A percentile compares a stretch with the other conserved stretches of the same genome.
Evolutionary conservation across 768 basidiomycete species (phyloP).

Genomic region (Trametes punicea): DNA sequence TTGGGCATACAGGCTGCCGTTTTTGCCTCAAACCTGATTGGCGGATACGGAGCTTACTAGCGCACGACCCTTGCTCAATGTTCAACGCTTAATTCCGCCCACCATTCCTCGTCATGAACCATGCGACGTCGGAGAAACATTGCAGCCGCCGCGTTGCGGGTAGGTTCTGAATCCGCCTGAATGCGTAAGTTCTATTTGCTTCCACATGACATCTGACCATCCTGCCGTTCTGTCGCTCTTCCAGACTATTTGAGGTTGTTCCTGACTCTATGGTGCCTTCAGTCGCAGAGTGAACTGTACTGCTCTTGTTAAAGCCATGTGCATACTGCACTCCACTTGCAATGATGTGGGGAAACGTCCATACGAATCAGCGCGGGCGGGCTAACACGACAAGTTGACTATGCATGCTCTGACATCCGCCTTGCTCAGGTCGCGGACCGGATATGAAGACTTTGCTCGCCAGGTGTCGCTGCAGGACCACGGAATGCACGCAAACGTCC

Average conservation of each 20-base stretch:
- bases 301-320: no score
- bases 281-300: background rate
- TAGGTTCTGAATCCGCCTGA: background rate
- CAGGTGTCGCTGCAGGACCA: background rate
- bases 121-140: background rate
- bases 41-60: background rate
- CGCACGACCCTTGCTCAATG: background rate
- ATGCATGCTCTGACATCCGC: background rate
- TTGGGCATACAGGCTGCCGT: no score
- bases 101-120: background rate
- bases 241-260: background rate
- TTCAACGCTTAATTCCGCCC: background rate
- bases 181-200: background rate
- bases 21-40: no score
- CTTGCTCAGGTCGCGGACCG: background rate
- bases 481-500: conserved; percentile 2
- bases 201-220: background rate
- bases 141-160: background rate
- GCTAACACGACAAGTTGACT: background rate
- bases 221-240: background rate
- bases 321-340: background rate
- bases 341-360: background rate
- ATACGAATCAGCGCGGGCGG: background rate
- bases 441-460: background rate
- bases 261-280: background rate